Conservation (phyloP, 2,329 filamentous ascomycete genomes). For the Alternaria postmessia region DNA sequence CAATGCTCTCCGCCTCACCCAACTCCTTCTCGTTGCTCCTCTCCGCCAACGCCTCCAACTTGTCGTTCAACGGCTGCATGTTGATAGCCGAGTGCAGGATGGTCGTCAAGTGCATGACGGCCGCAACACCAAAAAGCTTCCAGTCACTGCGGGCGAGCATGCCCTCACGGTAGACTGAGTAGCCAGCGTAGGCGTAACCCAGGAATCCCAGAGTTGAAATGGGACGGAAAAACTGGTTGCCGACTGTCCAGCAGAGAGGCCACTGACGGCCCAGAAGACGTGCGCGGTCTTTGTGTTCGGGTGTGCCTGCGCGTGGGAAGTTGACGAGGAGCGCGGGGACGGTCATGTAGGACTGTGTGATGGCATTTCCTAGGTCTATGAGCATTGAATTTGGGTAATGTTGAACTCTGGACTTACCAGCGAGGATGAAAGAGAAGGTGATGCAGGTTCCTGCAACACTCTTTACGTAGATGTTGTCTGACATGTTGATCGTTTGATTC, state of each 20-base stretch:
- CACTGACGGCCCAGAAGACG: conserved; percentile 59
- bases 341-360: conserved; percentile 63
- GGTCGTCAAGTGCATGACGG: conserved; percentile 56
- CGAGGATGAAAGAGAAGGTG: conserved; percentile 59
- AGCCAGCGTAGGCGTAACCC: conserved; percentile 58
- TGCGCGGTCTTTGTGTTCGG: conserved; percentile 54
- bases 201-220: conserved; percentile 59
- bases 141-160: conserved; percentile 53
- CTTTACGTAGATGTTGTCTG: conserved; percentile 45
- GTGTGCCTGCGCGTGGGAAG: conserved; percentile 53
- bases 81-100: conserved; percentile 61
- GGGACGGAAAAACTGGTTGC: conserved; percentile 62
- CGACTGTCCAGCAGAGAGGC: conserved; percentile 61
- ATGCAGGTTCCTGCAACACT: conserved; percentile 57
- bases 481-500: conserved; percentile 31
- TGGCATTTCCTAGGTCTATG: conserved; percentile 56
- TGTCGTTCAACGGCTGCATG: conserved; percentile 61
- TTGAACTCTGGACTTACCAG: conserved; percentile 45
- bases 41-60: conserved; percentile 54
- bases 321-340: conserved; percentile 59
- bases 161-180: conserved; percentile 44
- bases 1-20: conserved; percentile 42
- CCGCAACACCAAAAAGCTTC: conserved; percentile 55
- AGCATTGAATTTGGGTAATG: conserved; percentile 8
- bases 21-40: conserved; percentile 44